These are phyloP conservation scores for Trypanosoma platydactyli DNA, from an alignment of 208 protist species.

Conservation along the genomic window DNA sequence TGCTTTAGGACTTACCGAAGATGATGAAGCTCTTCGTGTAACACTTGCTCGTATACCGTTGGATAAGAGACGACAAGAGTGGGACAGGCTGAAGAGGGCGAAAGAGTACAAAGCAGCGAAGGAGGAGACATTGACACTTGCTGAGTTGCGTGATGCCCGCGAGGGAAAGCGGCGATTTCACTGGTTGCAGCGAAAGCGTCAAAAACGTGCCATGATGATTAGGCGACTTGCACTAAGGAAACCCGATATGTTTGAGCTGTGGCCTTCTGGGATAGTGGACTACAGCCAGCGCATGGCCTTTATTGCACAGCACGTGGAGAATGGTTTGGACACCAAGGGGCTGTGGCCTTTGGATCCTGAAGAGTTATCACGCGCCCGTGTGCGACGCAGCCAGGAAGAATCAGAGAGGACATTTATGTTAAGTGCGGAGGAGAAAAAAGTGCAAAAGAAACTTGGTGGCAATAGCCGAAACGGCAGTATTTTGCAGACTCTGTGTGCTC, in stretches of 20 bases:
- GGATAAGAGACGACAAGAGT: slow-evolving; percentile 67
- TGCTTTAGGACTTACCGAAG: slow-evolving; percentile 82
- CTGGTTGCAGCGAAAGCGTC: slow-evolving; percentile 80
- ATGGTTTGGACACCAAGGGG: slow-evolving; percentile 76
- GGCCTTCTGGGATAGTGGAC: slow-evolving; percentile 73
- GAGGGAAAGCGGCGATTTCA: slow-evolving; percentile 85
- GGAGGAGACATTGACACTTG: slow-evolving; percentile 68
- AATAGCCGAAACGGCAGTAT: slow-evolving; percentile 38
- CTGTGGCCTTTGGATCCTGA: slow-evolving; percentile 75
- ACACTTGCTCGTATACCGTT: slow-evolving; percentile 70
- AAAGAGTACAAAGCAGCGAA: slow-evolving; percentile 74
- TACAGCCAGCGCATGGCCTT: slow-evolving; percentile 83
- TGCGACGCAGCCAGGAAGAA: slow-evolving; percentile 48
- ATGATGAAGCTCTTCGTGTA: slow-evolving; percentile 83
- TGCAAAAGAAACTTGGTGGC: slow-evolving; percentile 15
- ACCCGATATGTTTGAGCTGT: slow-evolving; percentile 66
- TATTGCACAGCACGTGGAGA: slow-evolving; percentile 88
- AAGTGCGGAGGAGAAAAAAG: slow-evolving; percentile 49
- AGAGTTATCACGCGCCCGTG: slow-evolving; percentile 54
- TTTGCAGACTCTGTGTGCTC: slow-evolving; percentile 42
- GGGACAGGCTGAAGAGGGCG: slow-evolving; percentile 69
- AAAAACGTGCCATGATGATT: slow-evolving; percentile 62
- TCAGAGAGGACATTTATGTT: slow-evolving; percentile 71
- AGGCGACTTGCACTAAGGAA: slow-evolving; percentile 78
- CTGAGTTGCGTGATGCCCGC: slow-evolving; percentile 73